phyloP scores from a whole-genome alignment of 805 yeast genomes.

The Candida khao-thaluensis region DNA sequence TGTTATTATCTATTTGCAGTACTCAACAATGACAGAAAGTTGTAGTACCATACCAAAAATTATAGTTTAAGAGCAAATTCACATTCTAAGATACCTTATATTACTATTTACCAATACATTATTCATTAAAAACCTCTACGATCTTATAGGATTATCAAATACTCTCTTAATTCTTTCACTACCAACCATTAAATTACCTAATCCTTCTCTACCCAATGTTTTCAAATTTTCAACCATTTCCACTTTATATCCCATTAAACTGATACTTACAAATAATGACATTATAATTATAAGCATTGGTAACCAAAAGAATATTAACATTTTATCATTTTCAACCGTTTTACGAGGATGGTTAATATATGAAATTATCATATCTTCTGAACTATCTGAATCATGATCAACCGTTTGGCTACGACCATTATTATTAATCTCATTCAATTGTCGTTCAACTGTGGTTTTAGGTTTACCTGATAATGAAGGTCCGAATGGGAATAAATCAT shows the following conservation, averaged over 20 bases:
- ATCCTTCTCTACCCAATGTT: slow-evolving; percentile 31
- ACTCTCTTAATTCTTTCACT: slow-evolving; percentile 41
- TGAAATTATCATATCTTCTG: slow-evolving; percentile 44
- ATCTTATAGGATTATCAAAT: slow-evolving; percentile 6
- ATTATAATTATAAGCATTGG: slow-evolving; percentile 66
- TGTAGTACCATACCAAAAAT: too few relatives aligned
- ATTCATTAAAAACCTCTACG: background rate
- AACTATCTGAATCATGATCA: slow-evolving; percentile 36
- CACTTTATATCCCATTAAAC: slow-evolving; percentile 37
- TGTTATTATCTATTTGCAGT: too few relatives aligned
- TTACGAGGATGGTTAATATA: slow-evolving; percentile 45
- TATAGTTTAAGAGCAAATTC: too few relatives aligned
- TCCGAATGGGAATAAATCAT: slow-evolving; percentile 68
- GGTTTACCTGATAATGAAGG: slow-evolving; percentile 28
- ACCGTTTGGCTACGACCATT: background rate
- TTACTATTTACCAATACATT: slow-evolving; percentile 3
- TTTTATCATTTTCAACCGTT: slow-evolving; percentile 66
- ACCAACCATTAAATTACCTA: slow-evolving; percentile 45
- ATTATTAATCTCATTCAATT: slow-evolving; percentile 19
- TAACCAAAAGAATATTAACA: slow-evolving; percentile 88
- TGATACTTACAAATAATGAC: slow-evolving; percentile 45
- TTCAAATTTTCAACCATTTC: slow-evolving; percentile 36
- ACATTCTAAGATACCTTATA: slow-evolving; percentile 1
- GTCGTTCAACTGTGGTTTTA: slow-evolving; percentile 32
- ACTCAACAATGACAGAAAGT: too few relatives aligned